phyloP scores from a whole-genome alignment of 495 filamentous ascomycete genomes.

The Aspergillus panamensis region DNA sequence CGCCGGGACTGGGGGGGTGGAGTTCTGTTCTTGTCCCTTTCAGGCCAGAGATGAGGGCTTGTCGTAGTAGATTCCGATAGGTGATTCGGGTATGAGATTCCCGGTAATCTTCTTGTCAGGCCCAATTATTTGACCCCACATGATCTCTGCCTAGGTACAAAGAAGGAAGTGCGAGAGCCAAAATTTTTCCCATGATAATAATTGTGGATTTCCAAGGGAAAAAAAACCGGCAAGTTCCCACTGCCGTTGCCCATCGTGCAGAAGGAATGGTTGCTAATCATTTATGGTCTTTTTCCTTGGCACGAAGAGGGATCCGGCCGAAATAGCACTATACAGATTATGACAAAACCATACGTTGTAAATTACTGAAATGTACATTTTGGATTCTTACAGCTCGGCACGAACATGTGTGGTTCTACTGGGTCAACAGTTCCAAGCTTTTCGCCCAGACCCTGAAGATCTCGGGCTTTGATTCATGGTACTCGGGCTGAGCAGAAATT shows the following conservation, averaged over 20 bases:
- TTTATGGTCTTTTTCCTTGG: neutral
- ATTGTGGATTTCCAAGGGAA: neutral
- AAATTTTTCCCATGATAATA: neutral
- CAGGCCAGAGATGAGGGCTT: neutral
- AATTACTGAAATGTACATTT: constrained; percentile 10
- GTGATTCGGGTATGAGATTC: neutral
- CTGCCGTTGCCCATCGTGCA: constrained; percentile 1
- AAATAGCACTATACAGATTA: neutral
- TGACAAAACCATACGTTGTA: constrained; percentile 2
- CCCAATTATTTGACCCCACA: neutral
- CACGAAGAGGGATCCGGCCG: neutral
- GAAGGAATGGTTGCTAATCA: neutral
- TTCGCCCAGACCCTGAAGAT: constrained; percentile 20
- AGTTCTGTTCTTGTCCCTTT: neutral
- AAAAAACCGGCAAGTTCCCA: neutral
- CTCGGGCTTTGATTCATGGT: neutral
- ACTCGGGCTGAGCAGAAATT: neutral
- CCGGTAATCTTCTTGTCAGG: neutral
- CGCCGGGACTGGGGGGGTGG: neutral
- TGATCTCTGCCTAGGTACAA: constrained; percentile 6
- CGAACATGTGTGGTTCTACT: neutral
- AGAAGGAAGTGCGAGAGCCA: neutral
- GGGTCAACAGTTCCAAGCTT: constrained; percentile 13
- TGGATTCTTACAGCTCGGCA: constrained; percentile 7
- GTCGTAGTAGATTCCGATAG: constrained; percentile 1